Conservation (phyloP, 2,329 filamentous ascomycete genomes). For the Nigrograna mackinnonii region DNA sequence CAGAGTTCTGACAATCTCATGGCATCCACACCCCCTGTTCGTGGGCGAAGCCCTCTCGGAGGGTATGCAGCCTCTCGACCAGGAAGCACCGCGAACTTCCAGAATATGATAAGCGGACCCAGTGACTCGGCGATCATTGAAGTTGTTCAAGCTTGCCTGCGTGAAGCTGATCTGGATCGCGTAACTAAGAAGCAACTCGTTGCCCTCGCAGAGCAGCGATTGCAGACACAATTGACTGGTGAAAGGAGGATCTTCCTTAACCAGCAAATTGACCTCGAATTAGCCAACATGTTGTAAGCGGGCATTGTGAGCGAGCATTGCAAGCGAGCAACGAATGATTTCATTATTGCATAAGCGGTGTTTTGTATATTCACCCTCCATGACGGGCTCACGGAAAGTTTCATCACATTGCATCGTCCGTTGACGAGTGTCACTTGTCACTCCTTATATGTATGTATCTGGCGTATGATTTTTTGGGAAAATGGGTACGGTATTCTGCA, state of each 20-base stretch:
- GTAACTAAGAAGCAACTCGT: slow-evolving; percentile 94
- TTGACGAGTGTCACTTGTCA: slow-evolving; percentile 1
- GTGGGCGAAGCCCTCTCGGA: slow-evolving; percentile 54
- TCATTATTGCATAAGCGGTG: too few relatives aligned
- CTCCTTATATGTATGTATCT: not conserved
- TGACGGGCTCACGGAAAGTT: too few relatives aligned
- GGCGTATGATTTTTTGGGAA: not conserved
- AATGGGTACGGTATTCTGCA: too few relatives aligned
- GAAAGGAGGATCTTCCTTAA: slow-evolving; percentile 90
- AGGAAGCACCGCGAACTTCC: slow-evolving; percentile 63
- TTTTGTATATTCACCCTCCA: too few relatives aligned
- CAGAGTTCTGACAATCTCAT: slow-evolving; percentile 46
- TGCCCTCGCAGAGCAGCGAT: slow-evolving; percentile 86
- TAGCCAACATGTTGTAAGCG: slow-evolving; percentile 82
- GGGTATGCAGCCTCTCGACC: slow-evolving; percentile 52
- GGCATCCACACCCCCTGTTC: slow-evolving; percentile 38
- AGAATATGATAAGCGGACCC: slow-evolving; percentile 63
- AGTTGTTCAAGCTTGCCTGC: slow-evolving; percentile 79
- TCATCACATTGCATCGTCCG: too few relatives aligned
- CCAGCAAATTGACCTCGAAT: slow-evolving; percentile 86
- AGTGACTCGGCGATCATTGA: slow-evolving; percentile 82
- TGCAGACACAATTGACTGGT: slow-evolving; percentile 85
- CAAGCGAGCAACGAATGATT: too few relatives aligned
- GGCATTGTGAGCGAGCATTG: too few relatives aligned
- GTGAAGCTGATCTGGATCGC: slow-evolving; percentile 91